Evolutionary conservation across 495 filamentous ascomycete species (phyloP).

Genomic region (Aspergillus funiculosus): DNA sequence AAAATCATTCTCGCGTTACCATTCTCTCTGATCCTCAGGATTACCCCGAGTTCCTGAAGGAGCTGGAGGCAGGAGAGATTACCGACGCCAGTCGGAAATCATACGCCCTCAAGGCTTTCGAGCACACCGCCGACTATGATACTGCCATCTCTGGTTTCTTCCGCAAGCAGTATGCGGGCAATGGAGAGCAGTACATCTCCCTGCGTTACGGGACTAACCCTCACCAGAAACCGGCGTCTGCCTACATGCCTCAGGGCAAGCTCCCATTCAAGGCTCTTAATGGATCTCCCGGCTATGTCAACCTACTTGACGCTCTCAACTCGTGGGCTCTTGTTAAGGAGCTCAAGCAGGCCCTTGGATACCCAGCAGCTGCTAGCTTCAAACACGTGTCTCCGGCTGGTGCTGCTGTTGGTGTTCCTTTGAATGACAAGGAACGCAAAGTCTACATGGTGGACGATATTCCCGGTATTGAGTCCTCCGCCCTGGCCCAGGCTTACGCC

Average conservation of each 20-base stretch:
- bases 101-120: constrained; percentile 93
- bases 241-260: constrained; percentile 61
- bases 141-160: constrained; percentile 92
- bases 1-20: constrained; percentile 92
- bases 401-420: constrained; percentile 83
- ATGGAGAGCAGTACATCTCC: constrained; percentile 73
- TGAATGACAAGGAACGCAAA: constrained; percentile 82
- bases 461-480: constrained; percentile 73
- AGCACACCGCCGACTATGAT: constrained; percentile 98
- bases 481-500: constrained; percentile 88
- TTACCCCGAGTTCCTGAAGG: constrained; percentile 88
- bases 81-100: constrained; percentile 72
- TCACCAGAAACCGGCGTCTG: constrained; percentile 92
- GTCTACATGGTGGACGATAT: constrained; percentile 99
- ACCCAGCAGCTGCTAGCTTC: constrained; percentile 95
- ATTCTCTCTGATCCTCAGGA: constrained; percentile 90
- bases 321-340: constrained; percentile 96
- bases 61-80: constrained; percentile 81
- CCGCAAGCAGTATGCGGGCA: constrained; percentile 87
- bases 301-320: constrained; percentile 93
- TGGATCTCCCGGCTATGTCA: constrained; percentile 92
- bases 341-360: constrained; percentile 76
- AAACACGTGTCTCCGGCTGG: constrained; percentile 98
- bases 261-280: constrained; percentile 96
- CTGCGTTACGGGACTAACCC: constrained; percentile 96